Evolutionary conservation across 2,329 filamentous ascomycete genomes (phyloP), one percentile per base, ranked within the genome.

Genomic region (Colletotrichum agaves): DNA sequence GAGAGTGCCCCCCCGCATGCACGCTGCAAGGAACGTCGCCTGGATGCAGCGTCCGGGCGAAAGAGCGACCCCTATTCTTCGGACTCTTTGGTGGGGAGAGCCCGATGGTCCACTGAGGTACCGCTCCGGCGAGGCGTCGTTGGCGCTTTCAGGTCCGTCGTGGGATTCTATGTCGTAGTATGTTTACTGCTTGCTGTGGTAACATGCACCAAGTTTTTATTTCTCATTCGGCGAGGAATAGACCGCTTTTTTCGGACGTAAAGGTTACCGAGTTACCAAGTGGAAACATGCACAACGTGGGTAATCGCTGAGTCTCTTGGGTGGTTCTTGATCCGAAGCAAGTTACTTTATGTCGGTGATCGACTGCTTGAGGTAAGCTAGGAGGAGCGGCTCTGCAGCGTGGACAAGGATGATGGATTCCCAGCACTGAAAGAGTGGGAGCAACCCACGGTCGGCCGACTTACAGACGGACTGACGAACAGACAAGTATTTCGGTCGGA

Each of bases 11-110:
- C 31, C 41, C 37, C 62, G 23, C 53, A 46, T 41, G 12, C 15
- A 11, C 41, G 17, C 21, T 55, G 39, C 19, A 46, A 41, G 49
- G 19, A 21, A 41, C 17, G 21, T 49, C n/a, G n/a, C n/a, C n/a
- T n/a, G 23, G 60, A 56, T 31, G 21, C 21, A 33, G 44, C 33
- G 52, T 47, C 55, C 43, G 49, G 43, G 31, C 31, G 31, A 31
- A 27, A 23, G 46, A 17, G 57, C 57, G 57, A 43, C 46, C 58
- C 58, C 44, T 61, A 13, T 47, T 58, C 37, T 52, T 61, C 58
- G 58, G 58, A 61, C 58, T 61, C 11, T 6, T 6, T 57, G 61
- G 52, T 63, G 61, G 61, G 61, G 61, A 63, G 61, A 63, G 2
- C 27, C 61, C 61, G 61, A 50, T n/a, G 21, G 27, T 19, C 33